Conservation (phyloP, 225 moss, liverwort and hornwort genomes). For the Physcomitrium patens region DNA sequence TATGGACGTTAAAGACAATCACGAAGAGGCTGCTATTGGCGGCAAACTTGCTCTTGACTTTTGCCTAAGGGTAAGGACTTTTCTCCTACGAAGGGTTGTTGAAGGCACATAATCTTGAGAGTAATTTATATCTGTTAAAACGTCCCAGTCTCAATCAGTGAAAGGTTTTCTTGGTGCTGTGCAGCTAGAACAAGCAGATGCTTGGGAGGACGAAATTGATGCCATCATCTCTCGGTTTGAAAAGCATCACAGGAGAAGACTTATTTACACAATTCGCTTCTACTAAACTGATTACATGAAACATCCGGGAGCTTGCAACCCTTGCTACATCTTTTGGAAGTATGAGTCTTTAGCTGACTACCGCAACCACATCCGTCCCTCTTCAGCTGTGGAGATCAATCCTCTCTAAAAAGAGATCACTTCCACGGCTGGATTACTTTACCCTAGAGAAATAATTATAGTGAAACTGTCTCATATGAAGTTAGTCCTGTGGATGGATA, state of each 20-base stretch:
- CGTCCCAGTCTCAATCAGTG: neutral
- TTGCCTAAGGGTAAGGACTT: slow-evolving; percentile 80
- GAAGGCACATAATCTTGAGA: neutral
- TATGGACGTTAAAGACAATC: slow-evolving; percentile 97
- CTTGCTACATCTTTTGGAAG: slow-evolving; percentile 20
- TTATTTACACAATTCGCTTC: slow-evolving; percentile 92
- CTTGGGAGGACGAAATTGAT: slow-evolving; percentile 96
- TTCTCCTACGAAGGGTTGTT: neutral
- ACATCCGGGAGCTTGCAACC: slow-evolving; percentile 21
- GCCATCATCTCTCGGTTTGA: slow-evolving; percentile 87
- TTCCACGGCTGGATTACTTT: slow-evolving; percentile 7
- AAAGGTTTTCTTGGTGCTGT: slow-evolving; percentile 35
- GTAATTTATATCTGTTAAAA: neutral
- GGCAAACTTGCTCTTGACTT: slow-evolving; percentile 95
- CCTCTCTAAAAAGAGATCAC: neutral
- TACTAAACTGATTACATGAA: slow-evolving; percentile 57
- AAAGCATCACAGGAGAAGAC: slow-evolving; percentile 85
- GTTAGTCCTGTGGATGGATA: slow-evolving; percentile 11
- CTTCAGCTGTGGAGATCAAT: slow-evolving; percentile 12
- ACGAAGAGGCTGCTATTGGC: slow-evolving; percentile 94
- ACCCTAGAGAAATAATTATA: neutral
- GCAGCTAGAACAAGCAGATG: slow-evolving; percentile 92
- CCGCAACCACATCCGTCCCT: slow-evolving; percentile 13
- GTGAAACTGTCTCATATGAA: slow-evolving; percentile 16
- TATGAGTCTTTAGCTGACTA: slow-evolving; percentile 19